Percentiles rank a stretch among this genome's conserved stretches.
Conservation (phyloP, 2,329 filamentous ascomycete genomes). For the Alternaria solani region DNA sequence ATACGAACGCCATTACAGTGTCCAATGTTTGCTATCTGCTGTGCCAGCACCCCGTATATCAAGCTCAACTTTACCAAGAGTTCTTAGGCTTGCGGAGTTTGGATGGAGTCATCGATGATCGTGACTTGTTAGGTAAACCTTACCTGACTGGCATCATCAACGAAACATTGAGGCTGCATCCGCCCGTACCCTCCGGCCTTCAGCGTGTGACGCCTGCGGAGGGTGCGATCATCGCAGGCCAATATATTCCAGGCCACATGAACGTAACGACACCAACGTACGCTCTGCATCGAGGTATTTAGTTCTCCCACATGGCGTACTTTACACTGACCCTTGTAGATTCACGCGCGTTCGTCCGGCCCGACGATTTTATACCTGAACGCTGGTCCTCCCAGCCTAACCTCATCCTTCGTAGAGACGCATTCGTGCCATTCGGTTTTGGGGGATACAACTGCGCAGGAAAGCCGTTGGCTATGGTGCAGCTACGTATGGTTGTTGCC, state of each 20-base stretch:
- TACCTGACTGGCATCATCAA: constrained; percentile 26
- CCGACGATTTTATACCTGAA: constrained; percentile 29
- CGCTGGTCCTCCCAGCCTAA: constrained; percentile 20
- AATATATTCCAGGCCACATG: constrained; percentile 31
- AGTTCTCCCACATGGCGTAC: neutral
- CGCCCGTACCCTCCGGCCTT: constrained; percentile 27
- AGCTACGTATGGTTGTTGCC: no score
- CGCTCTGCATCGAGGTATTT: constrained; percentile 19
- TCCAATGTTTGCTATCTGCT: constrained; percentile 61
- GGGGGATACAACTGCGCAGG: constrained; percentile 60
- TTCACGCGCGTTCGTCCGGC: constrained; percentile 19
- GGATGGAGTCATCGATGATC: constrained; percentile 9
- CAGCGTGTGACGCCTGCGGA: constrained; percentile 35
- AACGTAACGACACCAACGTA: constrained; percentile 26
- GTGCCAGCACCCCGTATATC: constrained; percentile 50
- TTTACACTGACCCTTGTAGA: constrained; percentile 9
- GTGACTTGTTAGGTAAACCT: neutral
- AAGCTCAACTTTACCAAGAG: constrained; percentile 21
- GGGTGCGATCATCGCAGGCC: constrained; percentile 30
- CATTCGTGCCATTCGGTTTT: constrained; percentile 74
- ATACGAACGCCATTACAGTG: constrained; percentile 61
- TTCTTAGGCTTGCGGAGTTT: constrained; percentile 7
- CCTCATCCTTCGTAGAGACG: constrained; percentile 48
- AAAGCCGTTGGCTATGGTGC: no score
- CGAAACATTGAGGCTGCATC: constrained; percentile 27